Evolutionary conservation across 305 asterid genomes (phyloP).

Genomic region (Salvia sclarea): DNA sequence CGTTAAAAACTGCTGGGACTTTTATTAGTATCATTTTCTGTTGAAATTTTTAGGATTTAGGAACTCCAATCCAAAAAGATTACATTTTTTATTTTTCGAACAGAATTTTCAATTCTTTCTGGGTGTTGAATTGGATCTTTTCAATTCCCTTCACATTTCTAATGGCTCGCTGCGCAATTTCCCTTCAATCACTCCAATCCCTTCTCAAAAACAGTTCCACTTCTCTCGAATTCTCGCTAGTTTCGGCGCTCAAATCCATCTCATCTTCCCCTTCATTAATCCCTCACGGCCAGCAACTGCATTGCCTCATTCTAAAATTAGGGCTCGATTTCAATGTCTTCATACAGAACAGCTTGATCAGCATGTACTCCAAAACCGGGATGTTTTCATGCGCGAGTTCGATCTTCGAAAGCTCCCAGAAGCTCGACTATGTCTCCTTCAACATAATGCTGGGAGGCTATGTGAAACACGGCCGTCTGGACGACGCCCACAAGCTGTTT

Average conservation of each 20-base stretch:
- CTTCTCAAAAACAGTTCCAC: constrained; percentile 32
- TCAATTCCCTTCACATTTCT: constrained; percentile 24
- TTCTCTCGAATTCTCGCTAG: constrained; percentile 50
- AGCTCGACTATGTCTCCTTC: constrained; percentile 61
- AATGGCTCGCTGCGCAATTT: constrained; percentile 49
- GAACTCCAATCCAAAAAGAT: too few species aligned
- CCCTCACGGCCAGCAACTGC: constrained; percentile 61
- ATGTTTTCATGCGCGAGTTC: constrained; percentile 50
- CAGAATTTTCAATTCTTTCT: not conserved
- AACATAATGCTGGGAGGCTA: constrained; percentile 70
- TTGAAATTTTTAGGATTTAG: too few species aligned
- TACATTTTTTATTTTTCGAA: too few species aligned
- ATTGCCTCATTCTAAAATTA: constrained; percentile 52
- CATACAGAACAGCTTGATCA: constrained; percentile 76
- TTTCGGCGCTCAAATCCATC: constrained; percentile 61
- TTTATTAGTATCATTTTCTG: too few species aligned
- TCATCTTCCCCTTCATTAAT: constrained; percentile 50
- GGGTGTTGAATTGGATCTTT: constrained; percentile 37
- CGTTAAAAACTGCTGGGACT: too few species aligned
- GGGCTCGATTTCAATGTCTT: constrained; percentile 64
- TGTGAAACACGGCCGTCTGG: constrained; percentile 45
- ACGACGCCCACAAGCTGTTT: constrained; percentile 65
- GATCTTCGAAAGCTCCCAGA: constrained; percentile 45
- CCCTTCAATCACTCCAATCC: constrained; percentile 31
- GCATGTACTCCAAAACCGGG: constrained; percentile 69